Evolutionary conservation across 2,329 filamentous ascomycete genomes (phyloP), one percentile per base, ranked within the genome.

Genomic region (Penicillium occitanis): DNA sequence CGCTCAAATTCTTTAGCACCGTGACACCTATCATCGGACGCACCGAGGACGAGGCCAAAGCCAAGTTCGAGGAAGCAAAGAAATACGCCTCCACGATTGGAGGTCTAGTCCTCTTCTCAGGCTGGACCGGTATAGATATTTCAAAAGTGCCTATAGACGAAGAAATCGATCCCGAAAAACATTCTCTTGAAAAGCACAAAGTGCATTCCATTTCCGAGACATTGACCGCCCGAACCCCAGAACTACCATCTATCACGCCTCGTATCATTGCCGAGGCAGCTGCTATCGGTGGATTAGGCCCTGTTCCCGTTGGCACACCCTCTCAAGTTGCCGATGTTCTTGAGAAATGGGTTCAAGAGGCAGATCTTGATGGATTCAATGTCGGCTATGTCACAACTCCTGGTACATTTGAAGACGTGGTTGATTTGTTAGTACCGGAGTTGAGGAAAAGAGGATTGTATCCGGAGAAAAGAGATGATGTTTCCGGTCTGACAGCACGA

Each of bases 91-190:
- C 81, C 0, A 81, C 82, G 0, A 75, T 86, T 17, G 86, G 85
- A 0, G 85, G 84, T 0, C 74, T 88, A 1, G 86, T 86, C 0
- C 76, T 87, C 0, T 84, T 87, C 68, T 83, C 81, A 46, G 85
- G 85, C 1, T 87, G 84, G 83, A 87, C 85, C 0, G 86, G 86
- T 0, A 87, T 88, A 66, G 86, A 88, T 70, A 78, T 88, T 17
- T 85, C 83, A 3, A 80, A 81, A 70, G 81, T 88, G 50, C 84
- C 85, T 0, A 71, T 88, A 0, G 87, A 88, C 67, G 81, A 88
- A 68, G 84, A 86, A 17, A 79, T 89, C 67, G 84, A 68, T 40
- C 76, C 81, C 0, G 81, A 81, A 0, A 83, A 80, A 2, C 84
- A 88, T 68, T 85, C 85, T 0, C 77, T 79, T 2, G 85, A 87